A percentile compares a stretch with the other conserved stretches of the same genome.
phyloP scores from a whole-genome alignment of 139 green algal species.

The Pycnococcus provasolii region DNA sequence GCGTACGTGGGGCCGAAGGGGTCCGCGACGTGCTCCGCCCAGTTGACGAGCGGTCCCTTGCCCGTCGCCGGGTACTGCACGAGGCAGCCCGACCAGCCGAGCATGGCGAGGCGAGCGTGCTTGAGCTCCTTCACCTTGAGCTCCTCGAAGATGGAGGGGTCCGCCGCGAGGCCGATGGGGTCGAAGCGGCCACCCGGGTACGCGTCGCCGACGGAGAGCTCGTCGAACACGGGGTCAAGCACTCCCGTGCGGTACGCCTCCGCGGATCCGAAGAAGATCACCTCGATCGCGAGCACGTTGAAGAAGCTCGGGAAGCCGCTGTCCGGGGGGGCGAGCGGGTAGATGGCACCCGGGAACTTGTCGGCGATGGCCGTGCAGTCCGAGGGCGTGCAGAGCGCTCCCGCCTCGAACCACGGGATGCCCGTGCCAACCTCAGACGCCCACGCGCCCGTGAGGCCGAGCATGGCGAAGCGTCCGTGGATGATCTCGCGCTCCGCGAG shows the following conservation, averaged over 20 bases:
- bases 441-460: constrained; percentile 28
- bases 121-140: constrained; percentile 98
- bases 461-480: constrained; percentile 39
- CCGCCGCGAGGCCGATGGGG: constrained; percentile 75
- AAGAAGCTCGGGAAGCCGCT: constrained; percentile 20
- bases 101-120: constrained; percentile 87
- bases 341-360: background rate
- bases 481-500: constrained; percentile 33
- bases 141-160: constrained; percentile 76
- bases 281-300: constrained; percentile 30
- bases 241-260: constrained; percentile 37
- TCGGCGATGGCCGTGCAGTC: background rate
- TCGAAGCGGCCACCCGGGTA: constrained; percentile 55
- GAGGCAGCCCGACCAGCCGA: constrained; percentile 3
- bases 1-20: background rate
- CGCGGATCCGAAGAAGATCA: constrained; percentile 30
- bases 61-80: constrained; percentile 11
- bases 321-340: constrained; percentile 15
- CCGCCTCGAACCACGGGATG: constrained; percentile 21
- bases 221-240: background rate
- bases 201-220: background rate
- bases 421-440: constrained; percentile 25
- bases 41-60: constrained; percentile 22
- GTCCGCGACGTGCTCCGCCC: background rate
- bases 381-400: background rate